Percentiles rank a stretch among this genome's conserved stretches.
Conservation (phyloP, 2,329 filamentous ascomycete genomes). For the Nothopassalora personata region DNA sequence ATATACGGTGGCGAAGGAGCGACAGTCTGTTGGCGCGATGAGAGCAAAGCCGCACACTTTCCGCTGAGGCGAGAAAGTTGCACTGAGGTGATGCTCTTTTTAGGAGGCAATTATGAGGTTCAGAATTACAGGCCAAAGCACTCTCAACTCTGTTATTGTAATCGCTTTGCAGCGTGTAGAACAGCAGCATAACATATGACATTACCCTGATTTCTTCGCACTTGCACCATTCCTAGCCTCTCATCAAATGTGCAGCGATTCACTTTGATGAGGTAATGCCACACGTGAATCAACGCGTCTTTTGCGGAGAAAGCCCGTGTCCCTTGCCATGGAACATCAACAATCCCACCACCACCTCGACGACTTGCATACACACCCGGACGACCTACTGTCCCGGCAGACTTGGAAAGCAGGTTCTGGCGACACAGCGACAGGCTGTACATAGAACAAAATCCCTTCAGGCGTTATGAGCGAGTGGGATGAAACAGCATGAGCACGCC, state of each 20-base stretch:
- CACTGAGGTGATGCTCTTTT: not conserved
- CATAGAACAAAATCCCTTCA: not conserved
- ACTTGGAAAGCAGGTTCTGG: not conserved
- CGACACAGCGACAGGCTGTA: not conserved
- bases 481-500: constrained; percentile 26
- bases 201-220: not conserved
- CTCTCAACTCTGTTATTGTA: not conserved
- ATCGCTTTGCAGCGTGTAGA: not conserved
- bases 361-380: not conserved
- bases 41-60: not conserved
- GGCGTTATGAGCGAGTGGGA: not conserved
- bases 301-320: too few relatives aligned
- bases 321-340: not conserved
- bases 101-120: not conserved
- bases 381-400: not conserved
- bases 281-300: not conserved
- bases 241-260: not conserved
- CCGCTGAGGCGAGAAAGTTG: not conserved
- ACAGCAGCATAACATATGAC: not conserved
- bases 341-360: not conserved
- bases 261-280: not conserved
- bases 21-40: not conserved
- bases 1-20: not conserved
- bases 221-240: too few relatives aligned
- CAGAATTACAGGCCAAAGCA: not conserved